A percentile compares a stretch with the other conserved stretches of the same genome.
Evolutionary conservation across 1,284 basidiomycete genomes (phyloP).

Genomic region (Leccinum pachyderme): DNA sequence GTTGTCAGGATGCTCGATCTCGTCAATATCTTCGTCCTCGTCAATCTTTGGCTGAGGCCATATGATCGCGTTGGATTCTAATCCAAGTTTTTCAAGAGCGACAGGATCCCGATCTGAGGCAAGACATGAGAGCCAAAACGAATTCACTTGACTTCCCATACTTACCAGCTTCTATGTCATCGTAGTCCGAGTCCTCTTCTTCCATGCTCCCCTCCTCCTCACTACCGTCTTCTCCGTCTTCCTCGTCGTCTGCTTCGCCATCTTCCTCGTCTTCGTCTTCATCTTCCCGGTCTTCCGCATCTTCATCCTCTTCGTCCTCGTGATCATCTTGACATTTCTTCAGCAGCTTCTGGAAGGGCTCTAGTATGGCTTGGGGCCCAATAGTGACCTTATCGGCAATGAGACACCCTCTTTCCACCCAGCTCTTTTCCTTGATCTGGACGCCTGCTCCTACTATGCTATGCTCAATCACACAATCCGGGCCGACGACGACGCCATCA

Average conservation of each 20-base stretch:
- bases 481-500: conserved; percentile 77
- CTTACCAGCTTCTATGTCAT: conserved; percentile 63
- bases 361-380: conserved; percentile 68
- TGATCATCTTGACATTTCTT: conserved; percentile 38
- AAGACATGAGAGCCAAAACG: background rate
- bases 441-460: conserved; percentile 82
- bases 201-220: conserved; percentile 40
- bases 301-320: conserved; percentile 32
- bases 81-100: conserved; percentile 49
- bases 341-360: conserved; percentile 72
- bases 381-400: conserved; percentile 80
- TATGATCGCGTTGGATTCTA: conserved; percentile 64
- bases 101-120: conserved; percentile 42
- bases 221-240: conserved; percentile 26
- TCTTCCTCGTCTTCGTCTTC: conserved; percentile 34
- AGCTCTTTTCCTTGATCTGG: conserved; percentile 63
- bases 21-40: conserved; percentile 62
- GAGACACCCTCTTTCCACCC: conserved; percentile 67
- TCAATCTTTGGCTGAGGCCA: conserved; percentile 58
- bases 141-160: background rate
- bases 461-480: conserved; percentile 69
- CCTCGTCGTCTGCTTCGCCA: conserved; percentile 12
- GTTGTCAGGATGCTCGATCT: conserved; percentile 59
- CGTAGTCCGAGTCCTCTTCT: conserved; percentile 57
- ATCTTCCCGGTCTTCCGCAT: conserved; percentile 36